Base-by-base conservation (phyloP, 1,284 basidiomycete genomes). In the Ustilago tritici region DNA sequence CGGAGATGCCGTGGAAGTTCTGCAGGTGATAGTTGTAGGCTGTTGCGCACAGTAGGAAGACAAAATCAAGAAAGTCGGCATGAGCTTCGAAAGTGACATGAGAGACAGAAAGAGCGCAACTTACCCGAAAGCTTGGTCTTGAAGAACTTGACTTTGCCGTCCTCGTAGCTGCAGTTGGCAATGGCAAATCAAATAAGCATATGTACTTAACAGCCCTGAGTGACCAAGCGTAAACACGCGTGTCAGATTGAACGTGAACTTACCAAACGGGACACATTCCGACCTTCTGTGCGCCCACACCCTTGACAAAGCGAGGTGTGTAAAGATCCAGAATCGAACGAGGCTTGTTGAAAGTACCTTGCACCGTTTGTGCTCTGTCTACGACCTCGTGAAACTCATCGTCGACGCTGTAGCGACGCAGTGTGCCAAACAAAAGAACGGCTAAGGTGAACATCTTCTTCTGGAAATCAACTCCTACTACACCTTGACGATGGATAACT, bases 11-110 rank as follows among this genome's bases (percentile, higher is more conserved):
- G 60, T 82, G 80, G 19, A 61, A 54, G 54, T 79, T 74, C 19
- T 79, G 79, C 19, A 82, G 32, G 40, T 82, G 80, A 31, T 81
- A 82, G 49, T 82, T 82, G 73, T 80, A 82, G 14, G 79, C 78
- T 76, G 73, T 14, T 0, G 11, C 2, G 40, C 6, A 14, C 15
- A 46, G 11, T 28, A n/a, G 4, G 15, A 15, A 3, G 5, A 14
- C n/a, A 28, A 31, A 12, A 14, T 32, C 23, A 28, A 10, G 8
- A 50, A 50, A 11, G 49, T 55, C 19, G 47, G 11, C 43, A 46
- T 11, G 34, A 60, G 40, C 14, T 3, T 15, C 17, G 9, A 19
- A 38, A 10, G 17, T 12, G 40, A 36, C 6, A 8, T 4, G 5
- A 2, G 11, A 46, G 43, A 46, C 23, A 1, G 3, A 7, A 19